Evolutionary conservation across 495 filamentous ascomycete genomes (phyloP).

Genomic region (Annulohypoxylon moriforme): DNA sequence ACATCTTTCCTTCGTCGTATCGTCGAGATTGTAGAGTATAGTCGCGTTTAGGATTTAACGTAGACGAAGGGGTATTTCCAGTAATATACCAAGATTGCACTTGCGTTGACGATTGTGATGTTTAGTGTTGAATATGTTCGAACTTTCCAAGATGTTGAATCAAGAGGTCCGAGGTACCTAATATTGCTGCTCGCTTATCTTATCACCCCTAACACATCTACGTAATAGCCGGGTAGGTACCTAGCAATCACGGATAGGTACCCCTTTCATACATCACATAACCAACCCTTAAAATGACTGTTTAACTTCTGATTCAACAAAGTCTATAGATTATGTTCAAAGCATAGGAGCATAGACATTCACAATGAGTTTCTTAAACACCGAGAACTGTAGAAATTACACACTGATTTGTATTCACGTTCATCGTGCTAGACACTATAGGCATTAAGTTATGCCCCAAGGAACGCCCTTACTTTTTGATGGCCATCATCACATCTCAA

Average conservation of each 20-base stretch:
- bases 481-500: conserved; percentile 23
- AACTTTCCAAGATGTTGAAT: conserved; percentile 19
- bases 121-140: background rate
- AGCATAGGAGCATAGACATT: background rate
- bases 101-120: background rate
- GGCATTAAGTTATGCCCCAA: conserved; percentile 22
- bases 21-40: background rate
- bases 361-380: background rate
- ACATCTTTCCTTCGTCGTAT: conserved; percentile 29
- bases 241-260: background rate
- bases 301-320: too few relatives aligned
- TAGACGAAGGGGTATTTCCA: background rate
- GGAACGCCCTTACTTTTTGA: conserved; percentile 40
- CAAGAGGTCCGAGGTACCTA: conserved; percentile 15
- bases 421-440: conserved; percentile 15
- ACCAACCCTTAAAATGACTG: background rate
- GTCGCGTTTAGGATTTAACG: background rate
- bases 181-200: conserved; percentile 20
- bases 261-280: background rate
- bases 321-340: background rate
- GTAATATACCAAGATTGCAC: background rate
- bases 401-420: conserved; percentile 10
- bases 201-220: conserved; percentile 2
- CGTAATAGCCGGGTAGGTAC: background rate
- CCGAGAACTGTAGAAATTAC: background rate